phyloP scores from a whole-genome alignment of 345 rosid species.

The Eucalyptus fibrosa region DNA sequence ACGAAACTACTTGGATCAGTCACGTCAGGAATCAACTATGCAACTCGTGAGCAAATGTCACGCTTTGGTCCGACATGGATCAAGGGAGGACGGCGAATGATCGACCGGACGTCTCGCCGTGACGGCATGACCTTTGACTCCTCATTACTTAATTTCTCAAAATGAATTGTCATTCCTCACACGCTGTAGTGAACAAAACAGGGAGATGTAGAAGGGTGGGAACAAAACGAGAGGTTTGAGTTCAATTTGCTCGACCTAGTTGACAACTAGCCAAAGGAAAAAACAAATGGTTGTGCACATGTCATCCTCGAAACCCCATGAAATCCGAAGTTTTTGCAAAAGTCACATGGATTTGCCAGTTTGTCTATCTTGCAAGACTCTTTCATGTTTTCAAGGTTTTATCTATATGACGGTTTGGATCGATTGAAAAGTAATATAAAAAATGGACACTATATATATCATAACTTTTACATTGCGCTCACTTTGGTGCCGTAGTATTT shows the following conservation, averaged over 20 bases:
- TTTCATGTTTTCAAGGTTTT: neutral
- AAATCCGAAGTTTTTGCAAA: neutral
- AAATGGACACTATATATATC: rapidly evolving
- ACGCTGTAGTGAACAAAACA: no score
- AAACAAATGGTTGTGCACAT: neutral
- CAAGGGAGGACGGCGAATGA: no score
- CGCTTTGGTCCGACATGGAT: no score
- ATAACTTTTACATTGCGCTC: rapidly evolving
- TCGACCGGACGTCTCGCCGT: neutral
- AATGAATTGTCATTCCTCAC: no score
- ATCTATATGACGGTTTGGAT: rapidly evolving
- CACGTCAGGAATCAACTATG: neutral
- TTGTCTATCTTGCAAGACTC: neutral
- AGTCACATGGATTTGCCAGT: neutral
- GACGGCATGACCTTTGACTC: neutral
- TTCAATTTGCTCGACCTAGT: no score
- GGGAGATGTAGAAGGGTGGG: no score
- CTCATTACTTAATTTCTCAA: no score
- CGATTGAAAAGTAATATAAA: rapidly evolving
- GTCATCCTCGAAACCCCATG: neutral
- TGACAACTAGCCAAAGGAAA: no score
- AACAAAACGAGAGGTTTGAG: no score
- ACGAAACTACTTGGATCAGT: neutral
- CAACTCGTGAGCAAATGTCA: neutral
- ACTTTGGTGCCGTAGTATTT: rapidly evolving